phyloP scores from a whole-genome alignment of 148 eudicot species.

The Hydrangea macrophylla region DNA sequence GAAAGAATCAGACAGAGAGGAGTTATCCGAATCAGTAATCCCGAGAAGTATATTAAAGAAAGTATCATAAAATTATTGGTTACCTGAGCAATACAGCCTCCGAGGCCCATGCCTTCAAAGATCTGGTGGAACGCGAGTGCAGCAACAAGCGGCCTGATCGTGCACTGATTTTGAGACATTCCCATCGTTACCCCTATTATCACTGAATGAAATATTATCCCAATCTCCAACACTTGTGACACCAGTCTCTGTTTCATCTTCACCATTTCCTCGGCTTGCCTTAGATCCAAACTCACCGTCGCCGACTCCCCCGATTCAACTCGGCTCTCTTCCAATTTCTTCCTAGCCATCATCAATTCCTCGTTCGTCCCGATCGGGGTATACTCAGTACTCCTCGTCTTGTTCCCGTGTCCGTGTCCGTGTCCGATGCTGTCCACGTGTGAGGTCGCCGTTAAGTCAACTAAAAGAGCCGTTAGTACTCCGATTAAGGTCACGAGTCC shows the following conservation, averaged over 20 bases:
- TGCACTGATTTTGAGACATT: conserved; percentile 78
- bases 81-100: conserved; percentile 95
- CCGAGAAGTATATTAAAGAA: too few species aligned
- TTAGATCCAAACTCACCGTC: conserved; percentile 6
- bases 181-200: conserved; percentile 87
- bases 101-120: conserved; percentile 89
- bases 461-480: conserved; percentile 51
- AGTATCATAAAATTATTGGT: background rate
- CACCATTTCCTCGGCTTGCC: conserved; percentile 32
- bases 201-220: conserved; percentile 84
- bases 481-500: conserved; percentile 64
- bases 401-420: conserved; percentile 15
- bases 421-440: conserved; percentile 40
- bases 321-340: conserved; percentile 13
- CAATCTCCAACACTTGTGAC: conserved; percentile 82
- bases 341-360: conserved; percentile 13
- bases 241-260: conserved; percentile 68
- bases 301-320: conserved; percentile 7
- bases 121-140: conserved; percentile 85
- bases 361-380: conserved; percentile 24
- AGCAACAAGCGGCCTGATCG: conserved; percentile 71
- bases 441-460: conserved; percentile 64
- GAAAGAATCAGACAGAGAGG: too few species aligned
- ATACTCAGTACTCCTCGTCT: conserved; percentile 1
- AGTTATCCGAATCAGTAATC: too few species aligned